phyloP scores from a whole-genome alignment of 139 green algal genomes.

The Chlorella sp. region DNA sequence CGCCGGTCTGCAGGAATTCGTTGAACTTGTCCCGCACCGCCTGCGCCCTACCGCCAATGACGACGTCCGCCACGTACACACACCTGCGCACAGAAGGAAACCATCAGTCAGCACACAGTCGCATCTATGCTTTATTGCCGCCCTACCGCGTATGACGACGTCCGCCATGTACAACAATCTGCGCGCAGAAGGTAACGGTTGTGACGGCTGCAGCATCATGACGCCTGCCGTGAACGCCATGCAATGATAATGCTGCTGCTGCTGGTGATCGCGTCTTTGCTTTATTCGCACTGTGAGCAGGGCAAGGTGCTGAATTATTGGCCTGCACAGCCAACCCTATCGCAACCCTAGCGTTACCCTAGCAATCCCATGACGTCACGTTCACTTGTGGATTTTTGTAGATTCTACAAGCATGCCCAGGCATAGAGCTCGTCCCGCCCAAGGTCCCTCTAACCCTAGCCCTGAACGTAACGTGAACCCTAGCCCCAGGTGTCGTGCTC shows the following conservation, averaged over 20 bases:
- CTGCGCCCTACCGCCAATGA: constrained; percentile 26
- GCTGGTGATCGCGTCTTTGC: too few species aligned
- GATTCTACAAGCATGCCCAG: not conserved
- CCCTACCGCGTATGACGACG: constrained; percentile 22
- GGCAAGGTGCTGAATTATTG: too few species aligned
- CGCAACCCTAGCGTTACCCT: not conserved
- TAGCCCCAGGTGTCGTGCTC: not conserved
- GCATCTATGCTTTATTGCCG: too few species aligned
- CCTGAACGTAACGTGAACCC: not conserved
- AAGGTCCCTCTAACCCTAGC: too few species aligned
- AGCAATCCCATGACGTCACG: not conserved
- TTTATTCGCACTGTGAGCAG: too few species aligned
- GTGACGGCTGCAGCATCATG: too few species aligned
- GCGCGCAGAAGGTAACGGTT: not conserved
- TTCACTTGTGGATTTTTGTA: constrained; percentile 1
- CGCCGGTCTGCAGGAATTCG: constrained; percentile 20
- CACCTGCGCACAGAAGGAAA: constrained; percentile 13
- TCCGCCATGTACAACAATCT: constrained; percentile 22
- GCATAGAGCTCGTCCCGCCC: too few species aligned
- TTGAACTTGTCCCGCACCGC: constrained; percentile 31
- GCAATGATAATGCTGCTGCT: too few species aligned
- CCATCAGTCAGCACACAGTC: too few species aligned
- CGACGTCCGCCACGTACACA: constrained; percentile 27
- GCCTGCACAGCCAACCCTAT: too few species aligned
- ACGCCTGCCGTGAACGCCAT: too few species aligned